Conservation (phyloP, 345 rosid genomes). For the Microcos paniculata region DNA sequence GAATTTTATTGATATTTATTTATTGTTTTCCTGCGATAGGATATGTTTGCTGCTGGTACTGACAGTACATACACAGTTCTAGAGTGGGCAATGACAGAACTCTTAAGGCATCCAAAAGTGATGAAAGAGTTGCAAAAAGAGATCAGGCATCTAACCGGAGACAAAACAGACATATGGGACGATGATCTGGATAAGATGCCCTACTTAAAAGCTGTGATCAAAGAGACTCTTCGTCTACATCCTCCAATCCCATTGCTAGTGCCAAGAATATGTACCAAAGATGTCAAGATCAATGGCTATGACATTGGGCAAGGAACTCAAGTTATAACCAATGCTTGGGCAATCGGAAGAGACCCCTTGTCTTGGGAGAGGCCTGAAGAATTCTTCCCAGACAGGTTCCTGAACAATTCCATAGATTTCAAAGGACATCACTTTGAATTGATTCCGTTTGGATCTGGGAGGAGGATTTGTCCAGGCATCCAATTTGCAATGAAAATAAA, state of each 20-base stretch:
- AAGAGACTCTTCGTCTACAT: slow-evolving; percentile 41
- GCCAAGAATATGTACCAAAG: slow-evolving; percentile 29
- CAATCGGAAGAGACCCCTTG: slow-evolving; percentile 26
- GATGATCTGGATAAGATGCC: slow-evolving; percentile 27
- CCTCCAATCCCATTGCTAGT: slow-evolving; percentile 44
- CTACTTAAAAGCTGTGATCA: slow-evolving; percentile 41
- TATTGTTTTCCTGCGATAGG: slow-evolving; percentile 22
- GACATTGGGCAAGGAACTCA: slow-evolving; percentile 28
- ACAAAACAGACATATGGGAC: slow-evolving; percentile 18
- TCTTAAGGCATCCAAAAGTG: slow-evolving; percentile 31
- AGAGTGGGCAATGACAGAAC: slow-evolving; percentile 54
- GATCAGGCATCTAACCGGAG: slow-evolving; percentile 14
- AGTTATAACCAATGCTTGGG: slow-evolving; percentile 37
- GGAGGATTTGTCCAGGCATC: slow-evolving; percentile 33
- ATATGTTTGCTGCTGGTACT: slow-evolving; percentile 41
- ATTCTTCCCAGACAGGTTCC: slow-evolving; percentile 38
- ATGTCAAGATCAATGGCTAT: slow-evolving; percentile 26
- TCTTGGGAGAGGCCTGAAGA: slow-evolving; percentile 36
- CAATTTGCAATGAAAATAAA: slow-evolving; percentile 24
- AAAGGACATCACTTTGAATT: slow-evolving; percentile 36
- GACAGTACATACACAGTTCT: slow-evolving; percentile 33
- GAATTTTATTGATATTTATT: no score
- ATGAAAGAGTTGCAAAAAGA: slow-evolving; percentile 35
- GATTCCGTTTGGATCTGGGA: slow-evolving; percentile 37
- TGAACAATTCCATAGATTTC: slow-evolving; percentile 22